Evolutionary conservation across 2,329 filamentous ascomycete species (phyloP).

Genomic region (Nakataea oryzae): DNA sequence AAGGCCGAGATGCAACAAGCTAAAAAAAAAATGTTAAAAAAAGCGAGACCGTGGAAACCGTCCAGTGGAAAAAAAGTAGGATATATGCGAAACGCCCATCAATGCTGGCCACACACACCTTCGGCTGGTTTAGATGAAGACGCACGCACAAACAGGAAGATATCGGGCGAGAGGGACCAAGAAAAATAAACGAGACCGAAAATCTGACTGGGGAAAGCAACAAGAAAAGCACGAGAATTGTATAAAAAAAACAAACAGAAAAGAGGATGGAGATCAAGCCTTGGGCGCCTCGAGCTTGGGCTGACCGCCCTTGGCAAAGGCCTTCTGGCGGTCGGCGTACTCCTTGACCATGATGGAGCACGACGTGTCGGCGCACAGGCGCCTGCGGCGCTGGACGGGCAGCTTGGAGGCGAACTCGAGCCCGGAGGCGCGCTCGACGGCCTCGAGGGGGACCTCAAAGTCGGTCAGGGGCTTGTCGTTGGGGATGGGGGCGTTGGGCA

Average conservation of each 20-base stretch:
- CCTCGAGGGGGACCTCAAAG: constrained; percentile 92
- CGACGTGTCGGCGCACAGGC: constrained; percentile 75
- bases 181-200: not conserved
- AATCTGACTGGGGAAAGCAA: not conserved
- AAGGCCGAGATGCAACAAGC: not conserved
- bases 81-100: not conserved
- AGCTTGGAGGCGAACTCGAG: constrained; percentile 82
- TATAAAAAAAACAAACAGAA: not conserved
- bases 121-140: not conserved
- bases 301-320: constrained; percentile 31
- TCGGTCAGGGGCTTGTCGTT: constrained; percentile 81
- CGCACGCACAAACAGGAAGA: not conserved
- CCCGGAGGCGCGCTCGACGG: constrained; percentile 82
- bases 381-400: constrained; percentile 60
- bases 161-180: not conserved
- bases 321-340: constrained; percentile 53
- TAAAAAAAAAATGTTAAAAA: too few relatives aligned
- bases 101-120: not conserved
- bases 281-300: not conserved
- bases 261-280: not conserved
- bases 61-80: not conserved
- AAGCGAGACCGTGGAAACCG: not conserved
- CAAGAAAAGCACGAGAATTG: not conserved
- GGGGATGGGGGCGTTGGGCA: constrained; percentile 82
- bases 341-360: constrained; percentile 80